Base-by-base conservation (phyloP, 306 rosid genomes). In the Purshia tridentata region DNA sequence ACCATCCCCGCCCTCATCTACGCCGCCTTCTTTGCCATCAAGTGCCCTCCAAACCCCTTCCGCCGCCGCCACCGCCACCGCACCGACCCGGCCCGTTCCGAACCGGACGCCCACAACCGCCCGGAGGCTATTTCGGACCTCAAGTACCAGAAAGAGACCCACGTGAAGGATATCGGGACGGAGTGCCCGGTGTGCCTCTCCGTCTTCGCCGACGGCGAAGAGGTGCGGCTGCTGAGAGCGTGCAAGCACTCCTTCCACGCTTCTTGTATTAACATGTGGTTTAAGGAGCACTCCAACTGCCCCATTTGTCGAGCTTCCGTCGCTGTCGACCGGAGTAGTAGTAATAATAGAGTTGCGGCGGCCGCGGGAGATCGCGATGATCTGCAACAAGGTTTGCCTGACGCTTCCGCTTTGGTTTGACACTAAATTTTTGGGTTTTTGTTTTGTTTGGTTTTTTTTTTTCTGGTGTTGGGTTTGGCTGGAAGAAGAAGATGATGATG, bases 161-260 rank as follows among this genome's bases (percentile, higher is more conserved):
- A 80, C 63, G 47, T 67, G 18, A 83, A 74, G 69, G 89, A 87
- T 13, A 64, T 81, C 47, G 87, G 89, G 19, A 81, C 75, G 45
- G 94, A 90, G 87, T 92, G 98, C 44, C 87, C 96, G 41, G 92
- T 92, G n/a, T 92, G 98, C 75, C 64, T 92, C 69, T 82, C 89
- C 47, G 87, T 37, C 62, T 92, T 88, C 45, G 74, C 67, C 6
- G 89, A 86, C 57, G 94, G 92, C 22, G 94, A 92, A 14, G 92
- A 88, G 47, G 72, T 90, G 47, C 82, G 86, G 84, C 84, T 69
- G 82, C 75, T 92, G 61, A 81, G 81, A 53, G 81, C 58, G 9
- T 92, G 98, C 58, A 90, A 85, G 46, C 98, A 90, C 78, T 86
- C 89, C 5, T 92, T 92, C 58, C 98, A 92, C 57, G 57, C 77